phyloP scores from a whole-genome alignment of 2,329 filamentous ascomycete genomes.

The Trichoderma sp. region DNA sequence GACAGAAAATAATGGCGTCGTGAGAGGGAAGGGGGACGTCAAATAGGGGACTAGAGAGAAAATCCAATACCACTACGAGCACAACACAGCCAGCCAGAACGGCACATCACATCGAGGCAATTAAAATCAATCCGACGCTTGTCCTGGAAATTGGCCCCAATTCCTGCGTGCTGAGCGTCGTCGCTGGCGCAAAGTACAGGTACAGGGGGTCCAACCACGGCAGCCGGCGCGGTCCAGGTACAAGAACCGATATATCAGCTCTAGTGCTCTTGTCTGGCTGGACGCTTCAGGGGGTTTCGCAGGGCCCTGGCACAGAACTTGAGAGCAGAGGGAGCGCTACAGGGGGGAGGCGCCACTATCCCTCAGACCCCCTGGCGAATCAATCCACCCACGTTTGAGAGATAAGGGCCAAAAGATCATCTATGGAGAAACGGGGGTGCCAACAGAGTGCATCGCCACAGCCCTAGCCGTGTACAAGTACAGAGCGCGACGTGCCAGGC shows the following conservation, averaged over 20 bases:
- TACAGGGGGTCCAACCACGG: neutral
- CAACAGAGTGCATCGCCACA: constrained; percentile 18
- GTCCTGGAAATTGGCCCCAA: constrained; percentile 30
- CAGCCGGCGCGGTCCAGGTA: neutral
- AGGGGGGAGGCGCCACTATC: constrained; percentile 8
- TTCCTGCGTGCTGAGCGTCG: neutral
- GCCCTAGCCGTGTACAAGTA: constrained; percentile 14
- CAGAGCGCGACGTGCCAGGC: neutral
- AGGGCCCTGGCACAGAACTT: neutral
- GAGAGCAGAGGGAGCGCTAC: constrained; percentile 2
- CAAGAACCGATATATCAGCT: neutral
- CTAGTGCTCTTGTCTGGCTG: neutral
- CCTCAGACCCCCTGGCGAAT: constrained; percentile 31
- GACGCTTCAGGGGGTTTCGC: neutral
- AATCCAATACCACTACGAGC: neutral
- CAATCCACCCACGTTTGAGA: constrained; percentile 35
- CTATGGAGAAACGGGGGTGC: neutral
- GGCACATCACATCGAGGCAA: constrained; percentile 28
- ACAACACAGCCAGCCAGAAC: neutral
- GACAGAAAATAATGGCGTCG: constrained; percentile 13
- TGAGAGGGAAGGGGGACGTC: constrained; percentile 24
- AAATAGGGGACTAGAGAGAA: constrained; percentile 19
- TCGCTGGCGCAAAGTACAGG: neutral
- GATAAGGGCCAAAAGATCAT: constrained; percentile 21
- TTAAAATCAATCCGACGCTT: constrained; percentile 29